Conservation (phyloP, 2,329 filamentous ascomycete genomes). For the Neocucurbitaria cava region DNA sequence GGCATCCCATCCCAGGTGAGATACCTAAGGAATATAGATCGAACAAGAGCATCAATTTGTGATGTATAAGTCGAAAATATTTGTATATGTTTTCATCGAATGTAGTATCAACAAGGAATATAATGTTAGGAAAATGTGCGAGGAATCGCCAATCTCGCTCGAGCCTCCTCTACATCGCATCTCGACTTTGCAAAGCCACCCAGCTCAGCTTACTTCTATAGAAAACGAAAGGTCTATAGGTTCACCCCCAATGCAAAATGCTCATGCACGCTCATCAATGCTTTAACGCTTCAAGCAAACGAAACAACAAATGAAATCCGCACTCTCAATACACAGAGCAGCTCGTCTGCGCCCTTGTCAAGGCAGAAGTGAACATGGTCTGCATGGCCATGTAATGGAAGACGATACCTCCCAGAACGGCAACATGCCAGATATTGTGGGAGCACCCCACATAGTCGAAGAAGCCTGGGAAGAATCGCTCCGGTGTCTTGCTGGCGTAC, state of each 20-base stretch:
- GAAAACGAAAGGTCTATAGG: neutral
- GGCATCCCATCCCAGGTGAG: no score
- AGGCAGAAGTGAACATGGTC: conserved; percentile 76
- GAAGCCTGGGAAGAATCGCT: conserved; percentile 88
- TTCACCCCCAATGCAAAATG: conserved; percentile 7
- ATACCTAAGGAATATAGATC: no score
- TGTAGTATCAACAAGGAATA: neutral
- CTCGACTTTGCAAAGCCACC: neutral
- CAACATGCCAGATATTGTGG: conserved; percentile 97
- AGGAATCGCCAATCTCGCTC: neutral
- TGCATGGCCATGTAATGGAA: conserved; percentile 98
- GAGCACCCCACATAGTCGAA: conserved; percentile 96
- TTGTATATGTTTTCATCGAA: no score
- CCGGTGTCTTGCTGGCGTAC: conserved; percentile 91
- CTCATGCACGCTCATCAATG: conserved; percentile 9
- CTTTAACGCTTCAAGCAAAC: conserved; percentile 4
- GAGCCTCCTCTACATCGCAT: neutral
- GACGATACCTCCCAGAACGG: conserved; percentile 92
- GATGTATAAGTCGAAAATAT: no score
- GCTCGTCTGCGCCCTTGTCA: conserved; percentile 43
- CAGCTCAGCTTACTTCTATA: neutral
- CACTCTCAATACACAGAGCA: conserved; percentile 40
- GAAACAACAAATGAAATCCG: neutral
- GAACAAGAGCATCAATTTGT: no score
- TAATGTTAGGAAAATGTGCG: neutral